Evolutionary conservation across 495 filamentous ascomycete genomes (phyloP).

Genomic region (Aspergillus asperescens): DNA sequence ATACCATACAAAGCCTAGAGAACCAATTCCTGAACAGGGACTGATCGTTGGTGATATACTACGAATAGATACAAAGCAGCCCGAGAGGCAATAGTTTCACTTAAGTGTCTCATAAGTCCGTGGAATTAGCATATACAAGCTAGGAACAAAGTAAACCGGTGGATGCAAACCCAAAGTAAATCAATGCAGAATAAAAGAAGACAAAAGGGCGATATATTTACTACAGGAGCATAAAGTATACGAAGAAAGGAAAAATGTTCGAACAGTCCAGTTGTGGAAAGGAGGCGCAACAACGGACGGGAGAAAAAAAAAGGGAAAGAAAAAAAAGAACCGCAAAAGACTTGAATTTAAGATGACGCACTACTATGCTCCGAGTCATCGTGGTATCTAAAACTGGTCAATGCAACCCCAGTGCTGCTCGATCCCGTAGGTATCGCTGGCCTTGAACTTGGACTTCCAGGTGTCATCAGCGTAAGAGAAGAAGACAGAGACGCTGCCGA

Average conservation of each 20-base stretch:
- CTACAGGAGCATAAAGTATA: slow-evolving; percentile 31
- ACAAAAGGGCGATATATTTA: slow-evolving; percentile 39
- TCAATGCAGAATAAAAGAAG: slow-evolving; percentile 19
- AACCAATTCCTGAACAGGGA: too few relatives aligned
- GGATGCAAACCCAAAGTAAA: slow-evolving; percentile 33
- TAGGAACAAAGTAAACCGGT: slow-evolving; percentile 27
- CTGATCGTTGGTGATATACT: too few relatives aligned
- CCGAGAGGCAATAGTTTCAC: background rate
- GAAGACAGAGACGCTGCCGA: slow-evolving; percentile 59
- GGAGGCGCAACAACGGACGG: background rate
- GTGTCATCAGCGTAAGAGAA: slow-evolving; percentile 74
- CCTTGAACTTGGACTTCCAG: slow-evolving; percentile 59
- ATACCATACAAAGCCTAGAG: too few relatives aligned
- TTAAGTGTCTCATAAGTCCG: slow-evolving; percentile 10
- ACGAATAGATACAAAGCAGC: too few relatives aligned
- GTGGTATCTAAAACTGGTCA: slow-evolving; percentile 44
- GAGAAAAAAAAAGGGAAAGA: slow-evolving; percentile 5
- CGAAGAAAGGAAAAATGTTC: slow-evolving; percentile 24
- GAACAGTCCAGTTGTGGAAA: slow-evolving; percentile 20
- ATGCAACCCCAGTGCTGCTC: slow-evolving; percentile 76
- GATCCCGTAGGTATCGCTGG: slow-evolving; percentile 57
- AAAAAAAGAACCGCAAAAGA: slow-evolving; percentile 5
- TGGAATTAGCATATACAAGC: slow-evolving; percentile 28
- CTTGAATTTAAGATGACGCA: slow-evolving; percentile 14
- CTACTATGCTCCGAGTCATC: slow-evolving; percentile 14